Evolutionary conservation across 495 filamentous ascomycete genomes (phyloP).

Genomic region (Penicillium subrubescens): DNA sequence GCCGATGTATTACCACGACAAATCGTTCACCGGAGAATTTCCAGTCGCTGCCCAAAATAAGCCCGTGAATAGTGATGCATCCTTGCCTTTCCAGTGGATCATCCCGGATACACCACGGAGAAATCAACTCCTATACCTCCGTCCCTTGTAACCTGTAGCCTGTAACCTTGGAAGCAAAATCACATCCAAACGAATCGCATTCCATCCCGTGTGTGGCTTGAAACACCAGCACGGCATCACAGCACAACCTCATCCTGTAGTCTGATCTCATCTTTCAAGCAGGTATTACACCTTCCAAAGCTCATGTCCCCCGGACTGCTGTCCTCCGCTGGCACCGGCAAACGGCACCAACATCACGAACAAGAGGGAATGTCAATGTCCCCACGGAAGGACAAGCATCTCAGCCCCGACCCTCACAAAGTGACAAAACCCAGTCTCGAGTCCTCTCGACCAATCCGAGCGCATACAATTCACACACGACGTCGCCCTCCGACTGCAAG

Average conservation of each 20-base stretch:
- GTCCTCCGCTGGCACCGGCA: constrained; percentile 7
- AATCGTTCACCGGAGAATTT: not conserved
- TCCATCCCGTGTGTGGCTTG: constrained; percentile 6
- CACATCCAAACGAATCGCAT: not conserved
- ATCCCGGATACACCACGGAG: not conserved
- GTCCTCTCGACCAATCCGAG: not conserved
- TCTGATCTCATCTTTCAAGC: not conserved
- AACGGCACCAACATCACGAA: not conserved
- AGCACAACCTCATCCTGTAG: not conserved
- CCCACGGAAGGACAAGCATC: not conserved
- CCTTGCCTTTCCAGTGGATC: not conserved
- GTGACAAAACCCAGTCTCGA: not conserved
- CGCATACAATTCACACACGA: not conserved
- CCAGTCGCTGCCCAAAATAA: not conserved
- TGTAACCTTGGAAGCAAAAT: not conserved
- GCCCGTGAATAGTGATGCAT: not conserved
- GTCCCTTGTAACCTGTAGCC: not conserved
- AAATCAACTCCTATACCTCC: not conserved
- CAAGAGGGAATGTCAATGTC: not conserved
- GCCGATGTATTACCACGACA: constrained; percentile 4
- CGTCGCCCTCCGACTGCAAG: not conserved
- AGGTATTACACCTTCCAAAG: not conserved
- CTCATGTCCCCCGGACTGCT: constrained; percentile 4
- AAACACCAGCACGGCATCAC: not conserved
- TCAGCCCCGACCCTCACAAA: not conserved